Conservation (phyloP, 1,284 basidiomycete genomes). For the Trametes sp. region DNA sequence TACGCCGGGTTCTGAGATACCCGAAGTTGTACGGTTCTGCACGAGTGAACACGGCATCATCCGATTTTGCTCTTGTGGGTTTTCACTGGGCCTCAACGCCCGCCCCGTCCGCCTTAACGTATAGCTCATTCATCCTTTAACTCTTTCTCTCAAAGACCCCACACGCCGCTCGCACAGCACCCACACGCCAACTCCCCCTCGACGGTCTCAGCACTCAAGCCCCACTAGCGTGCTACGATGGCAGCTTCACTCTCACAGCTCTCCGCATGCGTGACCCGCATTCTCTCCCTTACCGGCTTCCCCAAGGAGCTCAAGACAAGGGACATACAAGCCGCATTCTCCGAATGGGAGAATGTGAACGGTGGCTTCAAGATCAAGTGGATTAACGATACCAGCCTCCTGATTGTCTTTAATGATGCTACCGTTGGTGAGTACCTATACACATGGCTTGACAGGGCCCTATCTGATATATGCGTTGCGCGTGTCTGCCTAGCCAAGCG, state of each 20-base stretch:
- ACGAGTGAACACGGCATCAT: too few relatives aligned
- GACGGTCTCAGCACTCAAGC: slow-evolving; percentile 25
- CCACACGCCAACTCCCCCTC: slow-evolving; percentile 23
- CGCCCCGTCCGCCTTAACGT: slow-evolving; percentile 35
- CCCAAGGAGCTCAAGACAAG: slow-evolving; percentile 96
- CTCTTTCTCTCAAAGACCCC: slow-evolving; percentile 22
- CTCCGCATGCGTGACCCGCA: slow-evolving; percentile 95
- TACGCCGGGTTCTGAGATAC: too few relatives aligned
- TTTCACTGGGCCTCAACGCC: too few relatives aligned
- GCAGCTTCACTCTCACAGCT: slow-evolving; percentile 74
- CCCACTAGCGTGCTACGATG: slow-evolving; percentile 41
- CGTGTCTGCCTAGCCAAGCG: slow-evolving; percentile 72
- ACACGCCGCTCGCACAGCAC: slow-evolving; percentile 33
- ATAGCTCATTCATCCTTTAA: slow-evolving; percentile 38
- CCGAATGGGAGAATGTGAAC: slow-evolving; percentile 85
- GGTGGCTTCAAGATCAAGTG: slow-evolving; percentile 99
- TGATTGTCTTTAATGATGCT: slow-evolving; percentile 93
- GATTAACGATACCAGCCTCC: slow-evolving; percentile 95
- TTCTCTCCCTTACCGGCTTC: slow-evolving; percentile 92
- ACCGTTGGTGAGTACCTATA: slow-evolving; percentile 69
- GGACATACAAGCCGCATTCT: slow-evolving; percentile 92
- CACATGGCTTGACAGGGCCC: slow-evolving; percentile 3
- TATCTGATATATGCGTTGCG: slow-evolving; percentile 19
- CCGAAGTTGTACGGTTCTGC: too few relatives aligned
- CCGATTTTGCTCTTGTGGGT: too few relatives aligned